Evolutionary conservation across 306 rosid species (phyloP).

Genomic region (Carpinus fangiana): DNA sequence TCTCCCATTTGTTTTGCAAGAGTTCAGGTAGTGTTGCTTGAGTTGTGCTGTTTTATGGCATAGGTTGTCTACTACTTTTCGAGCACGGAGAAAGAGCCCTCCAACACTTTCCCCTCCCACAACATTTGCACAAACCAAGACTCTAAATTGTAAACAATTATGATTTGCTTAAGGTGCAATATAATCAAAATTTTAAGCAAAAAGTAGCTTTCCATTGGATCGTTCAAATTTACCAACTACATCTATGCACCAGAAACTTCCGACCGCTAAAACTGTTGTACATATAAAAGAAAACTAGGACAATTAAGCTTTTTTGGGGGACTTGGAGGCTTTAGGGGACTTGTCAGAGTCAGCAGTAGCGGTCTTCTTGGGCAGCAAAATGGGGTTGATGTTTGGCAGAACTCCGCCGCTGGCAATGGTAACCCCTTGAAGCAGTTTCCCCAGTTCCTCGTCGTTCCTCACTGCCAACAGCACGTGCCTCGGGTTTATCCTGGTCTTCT

Average conservation of each 20-base stretch:
- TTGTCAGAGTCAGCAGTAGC: constrained; percentile 9
- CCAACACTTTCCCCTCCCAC: too few relatives aligned
- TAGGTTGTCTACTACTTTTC: too few relatives aligned
- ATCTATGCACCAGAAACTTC: background rate
- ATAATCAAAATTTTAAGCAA: background rate
- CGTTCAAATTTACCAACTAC: background rate
- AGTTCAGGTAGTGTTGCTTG: too few relatives aligned
- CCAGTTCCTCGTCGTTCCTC: constrained; percentile 82
- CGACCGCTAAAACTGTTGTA: background rate
- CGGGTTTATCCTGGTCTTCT: constrained; percentile 76
- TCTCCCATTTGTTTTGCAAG: too few relatives aligned
- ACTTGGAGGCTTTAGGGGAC: constrained; percentile 34
- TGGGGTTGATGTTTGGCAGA: constrained; percentile 67
- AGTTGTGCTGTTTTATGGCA: too few relatives aligned
- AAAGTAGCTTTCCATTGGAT: background rate
- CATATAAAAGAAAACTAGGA: background rate
- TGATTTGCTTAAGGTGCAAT: too few relatives aligned
- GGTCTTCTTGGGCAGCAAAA: constrained; percentile 66
- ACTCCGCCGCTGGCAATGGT: constrained; percentile 84
- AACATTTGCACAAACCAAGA: too few relatives aligned
- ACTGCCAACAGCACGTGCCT: constrained; percentile 76
- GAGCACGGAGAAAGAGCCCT: too few relatives aligned
- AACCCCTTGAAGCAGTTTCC: constrained; percentile 69
- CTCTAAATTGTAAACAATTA: too few relatives aligned
- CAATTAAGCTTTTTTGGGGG: constrained; percentile 39